These are phyloP conservation scores for Diversispora eburnea DNA, from an alignment of 192 early-diverging fungal genomes.

Conservation along the genomic window DNA sequence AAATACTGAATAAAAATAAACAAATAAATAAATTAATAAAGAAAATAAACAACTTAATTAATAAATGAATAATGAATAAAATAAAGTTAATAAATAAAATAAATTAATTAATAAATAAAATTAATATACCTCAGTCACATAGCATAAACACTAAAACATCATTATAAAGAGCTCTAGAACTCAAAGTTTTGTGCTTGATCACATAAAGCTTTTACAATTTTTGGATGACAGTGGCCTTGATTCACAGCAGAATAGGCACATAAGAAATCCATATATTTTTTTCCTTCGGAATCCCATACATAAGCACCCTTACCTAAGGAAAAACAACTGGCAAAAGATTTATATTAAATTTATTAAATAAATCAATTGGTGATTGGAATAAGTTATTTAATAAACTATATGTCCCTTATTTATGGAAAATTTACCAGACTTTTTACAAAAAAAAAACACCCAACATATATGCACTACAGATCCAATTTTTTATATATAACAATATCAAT, in stretches of 20 bases:
- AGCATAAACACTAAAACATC: conserved; percentile 91
- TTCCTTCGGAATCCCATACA: conserved; percentile 93
- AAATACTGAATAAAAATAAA: conserved; percentile 57
- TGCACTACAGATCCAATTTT: no score
- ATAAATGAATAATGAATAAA: neutral
- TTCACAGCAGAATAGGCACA: conserved; percentile 84
- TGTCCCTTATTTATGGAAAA: no score
- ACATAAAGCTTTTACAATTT: conserved; percentile 84
- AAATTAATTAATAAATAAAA: no score
- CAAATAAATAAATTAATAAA: neutral
- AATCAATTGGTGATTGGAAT: no score
- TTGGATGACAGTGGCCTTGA: conserved; percentile 95
- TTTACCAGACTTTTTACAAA: no score
- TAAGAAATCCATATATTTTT: conserved; percentile 85
- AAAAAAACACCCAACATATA: no score
- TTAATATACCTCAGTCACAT: conserved; percentile 75
- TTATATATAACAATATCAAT: no score
- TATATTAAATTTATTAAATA: conserved; percentile 26
- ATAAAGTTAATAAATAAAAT: no score
- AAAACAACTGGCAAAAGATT: conserved; percentile 95
- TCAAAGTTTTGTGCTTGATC: conserved; percentile 86
- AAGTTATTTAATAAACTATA: no score
- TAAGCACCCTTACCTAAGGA: conserved; percentile 79
- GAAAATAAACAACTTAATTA: neutral
- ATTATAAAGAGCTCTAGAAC: conserved; percentile 97